A percentile compares a stretch with the other conserved stretches of the same genome.
phyloP scores from a whole-genome alignment of 2,329 filamentous ascomycete genomes.

The Myotisia sp. region DNA sequence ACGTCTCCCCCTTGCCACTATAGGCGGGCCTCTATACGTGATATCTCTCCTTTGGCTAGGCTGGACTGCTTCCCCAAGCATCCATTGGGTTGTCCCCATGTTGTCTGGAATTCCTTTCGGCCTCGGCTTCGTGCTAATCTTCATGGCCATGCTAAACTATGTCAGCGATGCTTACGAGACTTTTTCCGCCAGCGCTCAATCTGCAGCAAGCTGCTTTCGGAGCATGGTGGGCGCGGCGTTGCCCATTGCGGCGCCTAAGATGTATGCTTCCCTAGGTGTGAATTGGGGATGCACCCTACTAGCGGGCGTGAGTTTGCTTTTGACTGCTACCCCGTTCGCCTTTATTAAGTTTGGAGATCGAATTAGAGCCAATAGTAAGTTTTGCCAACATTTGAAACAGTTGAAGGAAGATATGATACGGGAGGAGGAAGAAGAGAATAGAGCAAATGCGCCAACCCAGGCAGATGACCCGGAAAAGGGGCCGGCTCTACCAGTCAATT shows the following conservation, averaged over 20 bases:
- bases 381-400: constrained; percentile 25
- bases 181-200: constrained; percentile 46
- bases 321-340: constrained; percentile 29
- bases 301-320: constrained; percentile 26
- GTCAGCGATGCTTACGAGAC: constrained; percentile 53
- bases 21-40: constrained; percentile 50
- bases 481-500: too few relatives aligned
- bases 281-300: constrained; percentile 31
- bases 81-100: constrained; percentile 37
- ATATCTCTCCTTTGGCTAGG: constrained; percentile 22
- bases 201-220: constrained; percentile 38
- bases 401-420: constrained; percentile 15
- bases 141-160: constrained; percentile 52
- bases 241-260: constrained; percentile 37
- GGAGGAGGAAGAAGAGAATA: constrained; percentile 21
- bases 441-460: constrained; percentile 6
- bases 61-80: constrained; percentile 20
- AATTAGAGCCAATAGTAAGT: constrained; percentile 29
- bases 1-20: constrained; percentile 55
- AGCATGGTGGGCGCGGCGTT: constrained; percentile 43
- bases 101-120: constrained; percentile 49
- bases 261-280: constrained; percentile 31
- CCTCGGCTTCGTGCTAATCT: constrained; percentile 45
- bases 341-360: constrained; percentile 29
- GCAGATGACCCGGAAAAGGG: neutral